Percentiles rank a stretch among this genome's conserved stretches.
Conservation (phyloP, 108 stramenopile species). For the Chaetoceros muelleri region DNA sequence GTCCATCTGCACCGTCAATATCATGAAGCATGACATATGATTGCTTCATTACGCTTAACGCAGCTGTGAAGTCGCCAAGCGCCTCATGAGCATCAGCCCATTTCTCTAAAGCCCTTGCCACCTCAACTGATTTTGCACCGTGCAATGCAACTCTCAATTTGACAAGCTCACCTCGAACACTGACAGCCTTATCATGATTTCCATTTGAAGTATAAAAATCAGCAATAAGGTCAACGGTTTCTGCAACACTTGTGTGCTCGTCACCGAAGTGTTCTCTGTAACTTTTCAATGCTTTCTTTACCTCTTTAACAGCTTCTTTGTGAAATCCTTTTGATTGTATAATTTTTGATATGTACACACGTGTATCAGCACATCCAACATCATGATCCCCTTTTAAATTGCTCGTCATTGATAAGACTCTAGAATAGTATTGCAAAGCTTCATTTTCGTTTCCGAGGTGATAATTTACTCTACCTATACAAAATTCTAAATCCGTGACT, state of each 20-base stretch:
- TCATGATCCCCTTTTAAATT: slow-evolving; percentile 33
- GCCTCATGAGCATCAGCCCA: slow-evolving; percentile 43
- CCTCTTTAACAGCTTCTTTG: slow-evolving; percentile 38
- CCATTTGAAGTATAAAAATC: slow-evolving; percentile 38
- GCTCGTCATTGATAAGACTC: slow-evolving; percentile 31
- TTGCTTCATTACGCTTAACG: slow-evolving; percentile 49
- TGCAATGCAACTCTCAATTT: slow-evolving; percentile 47
- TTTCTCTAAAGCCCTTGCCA: slow-evolving; percentile 33
- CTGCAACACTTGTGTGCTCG: slow-evolving; percentile 29
- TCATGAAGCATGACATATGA: slow-evolving; percentile 45
- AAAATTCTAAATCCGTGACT: slow-evolving; percentile 26
- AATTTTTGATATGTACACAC: slow-evolving; percentile 18
- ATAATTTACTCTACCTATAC: slow-evolving; percentile 29
- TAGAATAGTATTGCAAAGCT: slow-evolving; percentile 25
- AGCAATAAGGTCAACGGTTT: slow-evolving; percentile 46
- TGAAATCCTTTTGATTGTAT: slow-evolving; percentile 33
- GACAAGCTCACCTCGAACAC: slow-evolving; percentile 46
- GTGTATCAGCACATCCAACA: slow-evolving; percentile 15
- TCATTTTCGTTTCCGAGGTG: slow-evolving; percentile 33
- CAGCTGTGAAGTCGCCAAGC: slow-evolving; percentile 32
- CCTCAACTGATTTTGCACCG: slow-evolving; percentile 31
- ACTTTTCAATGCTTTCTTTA: slow-evolving; percentile 40
- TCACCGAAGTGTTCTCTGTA: slow-evolving; percentile 45
- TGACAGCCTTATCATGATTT: slow-evolving; percentile 41
- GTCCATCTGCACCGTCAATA: slow-evolving; percentile 27